These are phyloP conservation scores for Tuber melanosporum DNA, from an alignment of 495 filamentous ascomycete genomes.

Conservation along the genomic window DNA sequence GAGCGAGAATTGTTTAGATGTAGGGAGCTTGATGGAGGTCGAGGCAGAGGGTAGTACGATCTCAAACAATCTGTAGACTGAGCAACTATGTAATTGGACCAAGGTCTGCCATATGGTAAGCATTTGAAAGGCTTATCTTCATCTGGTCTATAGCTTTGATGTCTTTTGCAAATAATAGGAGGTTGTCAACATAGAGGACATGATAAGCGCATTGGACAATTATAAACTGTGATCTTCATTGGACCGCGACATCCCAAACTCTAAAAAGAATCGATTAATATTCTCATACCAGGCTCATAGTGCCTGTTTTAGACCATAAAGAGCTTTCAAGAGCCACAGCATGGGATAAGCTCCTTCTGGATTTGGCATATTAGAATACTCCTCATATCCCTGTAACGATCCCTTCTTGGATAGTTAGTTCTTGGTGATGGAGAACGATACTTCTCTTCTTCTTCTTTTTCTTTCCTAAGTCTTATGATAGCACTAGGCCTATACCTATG, in stretches of 20 bases:
- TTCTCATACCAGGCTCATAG: neutral
- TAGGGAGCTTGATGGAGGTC: rapidly evolving
- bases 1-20: neutral
- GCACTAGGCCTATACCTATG: too few relatives aligned
- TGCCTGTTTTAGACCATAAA: neutral
- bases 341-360: neutral
- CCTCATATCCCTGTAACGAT: too few relatives aligned
- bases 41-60: neutral
- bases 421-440: too few relatives aligned
- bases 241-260: too few relatives aligned
- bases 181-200: neutral
- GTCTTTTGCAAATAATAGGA: neutral
- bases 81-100: neutral
- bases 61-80: neutral
- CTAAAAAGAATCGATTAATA: too few relatives aligned
- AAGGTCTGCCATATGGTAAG: neutral
- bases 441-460: too few relatives aligned
- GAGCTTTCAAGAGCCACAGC: neutral
- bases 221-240: neutral
- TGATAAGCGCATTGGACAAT: neutral
- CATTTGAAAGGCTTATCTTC: neutral
- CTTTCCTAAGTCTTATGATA: too few relatives aligned
- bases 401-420: too few relatives aligned
- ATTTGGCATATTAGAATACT: too few relatives aligned
- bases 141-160: neutral